Conservation (phyloP, 257 asterid species). For the Solanum arcanum region DNA sequence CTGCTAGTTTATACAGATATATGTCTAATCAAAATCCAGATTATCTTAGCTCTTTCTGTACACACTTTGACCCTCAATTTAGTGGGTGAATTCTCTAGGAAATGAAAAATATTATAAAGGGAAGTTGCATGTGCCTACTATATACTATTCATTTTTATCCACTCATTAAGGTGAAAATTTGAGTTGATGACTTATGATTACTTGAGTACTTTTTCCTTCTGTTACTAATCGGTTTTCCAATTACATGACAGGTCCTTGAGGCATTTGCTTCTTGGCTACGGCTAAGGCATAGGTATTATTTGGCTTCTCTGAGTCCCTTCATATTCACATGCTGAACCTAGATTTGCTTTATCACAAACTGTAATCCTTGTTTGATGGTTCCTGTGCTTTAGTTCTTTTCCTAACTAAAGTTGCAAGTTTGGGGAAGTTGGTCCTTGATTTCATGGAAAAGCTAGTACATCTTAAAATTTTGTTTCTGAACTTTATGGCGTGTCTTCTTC, state of each 20-base stretch:
- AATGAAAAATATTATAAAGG: background rate
- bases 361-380: background rate
- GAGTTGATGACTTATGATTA: background rate
- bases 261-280: slow-evolving; percentile 99
- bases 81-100: background rate
- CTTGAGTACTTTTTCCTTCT: background rate
- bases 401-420: background rate
- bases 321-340: background rate
- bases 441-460: background rate
- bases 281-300: slow-evolving; percentile 72
- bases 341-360: background rate
- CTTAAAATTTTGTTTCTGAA: background rate
- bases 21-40: background rate
- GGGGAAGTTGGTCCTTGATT: background rate
- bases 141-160: background rate
- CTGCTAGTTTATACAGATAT: background rate
- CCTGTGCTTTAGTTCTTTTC: background rate
- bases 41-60: background rate
- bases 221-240: slow-evolving; percentile 4
- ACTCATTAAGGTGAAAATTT: background rate
- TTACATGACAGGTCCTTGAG: slow-evolving; percentile 75
- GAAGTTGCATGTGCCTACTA: background rate
- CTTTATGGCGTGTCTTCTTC: background rate
- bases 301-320: slow-evolving; percentile 4
- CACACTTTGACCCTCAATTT: background rate